Conservation (phyloP, 2,329 filamentous ascomycete genomes). For the Ophiostoma angusticollis region DNA sequence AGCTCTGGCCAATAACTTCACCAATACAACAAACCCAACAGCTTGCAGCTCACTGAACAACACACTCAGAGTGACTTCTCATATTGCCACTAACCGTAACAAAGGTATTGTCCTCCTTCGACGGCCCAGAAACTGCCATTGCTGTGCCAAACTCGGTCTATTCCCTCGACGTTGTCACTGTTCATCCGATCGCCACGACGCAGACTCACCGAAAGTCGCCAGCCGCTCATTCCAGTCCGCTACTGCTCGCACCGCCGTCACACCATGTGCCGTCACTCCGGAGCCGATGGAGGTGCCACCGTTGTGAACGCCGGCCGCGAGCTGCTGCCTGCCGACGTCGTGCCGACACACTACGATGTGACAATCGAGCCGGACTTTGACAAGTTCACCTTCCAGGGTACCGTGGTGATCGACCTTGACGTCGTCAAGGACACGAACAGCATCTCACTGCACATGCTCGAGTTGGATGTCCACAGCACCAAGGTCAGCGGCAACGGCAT, state of each 20-base stretch:
- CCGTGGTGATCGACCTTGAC: conserved; percentile 74
- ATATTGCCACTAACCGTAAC: background rate
- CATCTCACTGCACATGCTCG: conserved; percentile 76
- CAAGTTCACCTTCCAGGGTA: conserved; percentile 76
- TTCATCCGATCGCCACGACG: conserved; percentile 1
- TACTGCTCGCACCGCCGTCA: conserved; percentile 63
- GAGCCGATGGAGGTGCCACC: conserved; percentile 23
- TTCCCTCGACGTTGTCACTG: background rate
- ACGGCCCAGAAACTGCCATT: background rate
- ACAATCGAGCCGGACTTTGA: conserved; percentile 84
- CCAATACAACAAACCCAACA: conserved; percentile 1
- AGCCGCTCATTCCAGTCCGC: conserved; percentile 23
- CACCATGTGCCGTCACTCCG: conserved; percentile 51
- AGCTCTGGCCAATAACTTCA: no score
- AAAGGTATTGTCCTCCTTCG: conserved; percentile 4
- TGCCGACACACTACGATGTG: conserved; percentile 83
- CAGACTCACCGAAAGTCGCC: background rate
- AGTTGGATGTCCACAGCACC: conserved; percentile 69
- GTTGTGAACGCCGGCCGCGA: conserved; percentile 46
- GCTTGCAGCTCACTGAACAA: background rate
- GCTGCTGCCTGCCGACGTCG: conserved; percentile 82
- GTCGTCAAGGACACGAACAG: conserved; percentile 73
- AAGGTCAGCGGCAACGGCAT: conserved; percentile 51
- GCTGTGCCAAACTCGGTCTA: conserved; percentile 1
- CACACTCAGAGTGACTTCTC: background rate